phyloP scores from a whole-genome alignment of 768 basidiomycete species.

The Thelephora ganbajun region DNA sequence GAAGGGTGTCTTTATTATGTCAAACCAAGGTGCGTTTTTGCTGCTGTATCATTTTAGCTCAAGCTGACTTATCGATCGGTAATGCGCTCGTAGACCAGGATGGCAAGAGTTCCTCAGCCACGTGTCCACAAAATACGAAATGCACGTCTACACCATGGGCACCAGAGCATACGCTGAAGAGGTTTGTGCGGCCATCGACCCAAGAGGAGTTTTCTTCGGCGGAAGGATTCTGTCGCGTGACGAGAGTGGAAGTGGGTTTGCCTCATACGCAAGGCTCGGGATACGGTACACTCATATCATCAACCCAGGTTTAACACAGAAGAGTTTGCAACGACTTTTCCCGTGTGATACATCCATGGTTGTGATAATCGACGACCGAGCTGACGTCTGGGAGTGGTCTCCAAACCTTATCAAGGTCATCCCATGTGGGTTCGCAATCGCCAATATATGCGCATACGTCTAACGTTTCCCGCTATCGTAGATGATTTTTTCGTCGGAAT shows the following conservation, averaged over 20 bases:
- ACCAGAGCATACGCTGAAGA: slow-evolving; percentile 93
- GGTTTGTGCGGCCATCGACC: slow-evolving; percentile 90
- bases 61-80: background rate
- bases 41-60: background rate
- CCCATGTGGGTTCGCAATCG: slow-evolving; percentile 51
- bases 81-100: slow-evolving; percentile 45
- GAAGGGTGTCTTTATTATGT: slow-evolving; percentile 95
- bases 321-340: slow-evolving; percentile 83
- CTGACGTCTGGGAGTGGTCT: slow-evolving; percentile 97
- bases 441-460: slow-evolving; percentile 1
- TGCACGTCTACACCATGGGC: slow-evolving; percentile 99
- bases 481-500: slow-evolving; percentile 98
- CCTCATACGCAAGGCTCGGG: background rate
- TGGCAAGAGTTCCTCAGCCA: slow-evolving; percentile 62
- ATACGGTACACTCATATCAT: slow-evolving; percentile 7
- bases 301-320: slow-evolving; percentile 67
- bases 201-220: slow-evolving; percentile 72
- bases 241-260: slow-evolving; percentile 81
- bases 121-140: slow-evolving; percentile 75
- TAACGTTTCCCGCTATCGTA: slow-evolving; percentile 19
- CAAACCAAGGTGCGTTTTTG: slow-evolving; percentile 72
- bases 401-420: slow-evolving; percentile 95
- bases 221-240: slow-evolving; percentile 84
- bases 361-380: slow-evolving; percentile 95
- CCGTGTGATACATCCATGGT: slow-evolving; percentile 98